Conservation (phyloP, 495 filamentous ascomycete genomes). For the Hypoxylon trugodes region DNA sequence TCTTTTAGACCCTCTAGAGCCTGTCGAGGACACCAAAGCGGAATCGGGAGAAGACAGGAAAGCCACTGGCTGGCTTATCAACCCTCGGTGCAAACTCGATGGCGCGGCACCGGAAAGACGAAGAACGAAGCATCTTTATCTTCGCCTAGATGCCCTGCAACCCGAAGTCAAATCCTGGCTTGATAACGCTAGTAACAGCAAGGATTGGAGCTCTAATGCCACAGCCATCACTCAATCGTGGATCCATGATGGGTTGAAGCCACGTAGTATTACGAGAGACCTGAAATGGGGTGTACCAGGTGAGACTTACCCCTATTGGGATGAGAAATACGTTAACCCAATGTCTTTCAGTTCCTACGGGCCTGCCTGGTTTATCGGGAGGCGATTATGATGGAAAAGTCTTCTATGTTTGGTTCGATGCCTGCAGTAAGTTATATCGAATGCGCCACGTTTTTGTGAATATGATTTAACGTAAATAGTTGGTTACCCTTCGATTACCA, state of each 20-base stretch:
- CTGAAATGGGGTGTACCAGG: slow-evolving; percentile 85
- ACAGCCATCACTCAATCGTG: slow-evolving; percentile 75
- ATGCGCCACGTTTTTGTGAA: not conserved
- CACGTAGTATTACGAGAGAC: slow-evolving; percentile 90
- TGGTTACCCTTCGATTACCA: slow-evolving; percentile 94
- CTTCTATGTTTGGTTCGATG: slow-evolving; percentile 98
- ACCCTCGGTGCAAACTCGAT: slow-evolving; percentile 81
- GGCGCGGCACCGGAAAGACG: slow-evolving; percentile 76
- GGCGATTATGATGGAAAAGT: slow-evolving; percentile 80
- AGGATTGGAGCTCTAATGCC: slow-evolving; percentile 80
- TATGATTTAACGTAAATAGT: slow-evolving; percentile 46
- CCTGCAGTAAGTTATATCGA: slow-evolving; percentile 68
- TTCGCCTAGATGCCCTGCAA: slow-evolving; percentile 82
- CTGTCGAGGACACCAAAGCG: slow-evolving; percentile 26
- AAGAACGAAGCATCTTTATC: slow-evolving; percentile 70
- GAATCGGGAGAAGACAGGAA: slow-evolving; percentile 35
- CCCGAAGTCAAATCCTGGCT: slow-evolving; percentile 77
- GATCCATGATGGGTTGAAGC: slow-evolving; percentile 82
- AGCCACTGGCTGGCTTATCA: slow-evolving; percentile 50
- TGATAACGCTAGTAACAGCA: slow-evolving; percentile 54
- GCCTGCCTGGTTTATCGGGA: slow-evolving; percentile 60
- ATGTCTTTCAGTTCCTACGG: slow-evolving; percentile 38
- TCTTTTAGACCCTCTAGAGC: slow-evolving; percentile 78
- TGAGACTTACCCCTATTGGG: slow-evolving; percentile 41
- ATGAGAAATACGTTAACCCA: slow-evolving; percentile 11